Percentiles rank a stretch among this genome's conserved stretches.
phyloP scores from a whole-genome alignment of 2,329 filamentous ascomycete species.

The Xylariaceae sp. region DNA sequence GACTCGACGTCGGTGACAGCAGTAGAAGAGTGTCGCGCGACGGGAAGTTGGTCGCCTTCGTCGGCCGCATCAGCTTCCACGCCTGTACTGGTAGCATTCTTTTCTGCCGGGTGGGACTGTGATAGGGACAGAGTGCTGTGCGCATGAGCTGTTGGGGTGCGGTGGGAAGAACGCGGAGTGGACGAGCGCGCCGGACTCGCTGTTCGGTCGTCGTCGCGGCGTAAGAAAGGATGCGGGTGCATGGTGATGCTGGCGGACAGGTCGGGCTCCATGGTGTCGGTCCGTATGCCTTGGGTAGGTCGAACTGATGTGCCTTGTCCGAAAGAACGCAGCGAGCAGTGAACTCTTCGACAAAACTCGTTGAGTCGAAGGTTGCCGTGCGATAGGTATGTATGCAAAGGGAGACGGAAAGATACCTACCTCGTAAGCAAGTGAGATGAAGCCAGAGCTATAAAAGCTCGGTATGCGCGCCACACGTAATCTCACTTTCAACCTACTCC shows the following conservation, averaged over 20 bases:
- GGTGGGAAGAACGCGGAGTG: slow-evolving; percentile 16
- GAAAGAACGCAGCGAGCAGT: too few species aligned
- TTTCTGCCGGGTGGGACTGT: background rate
- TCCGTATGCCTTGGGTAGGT: too few species aligned
- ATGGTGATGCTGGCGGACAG: slow-evolving; percentile 37
- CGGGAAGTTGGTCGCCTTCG: slow-evolving; percentile 29
- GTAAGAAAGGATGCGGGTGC: slow-evolving; percentile 40
- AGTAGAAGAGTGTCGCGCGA: slow-evolving; percentile 37
- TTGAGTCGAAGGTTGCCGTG: too few species aligned
- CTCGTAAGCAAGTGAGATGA: too few species aligned
- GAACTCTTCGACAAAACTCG: too few species aligned
- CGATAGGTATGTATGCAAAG: too few species aligned
- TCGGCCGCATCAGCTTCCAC: slow-evolving; percentile 32
- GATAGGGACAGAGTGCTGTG: background rate
- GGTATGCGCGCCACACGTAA: too few species aligned
- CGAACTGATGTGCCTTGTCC: too few species aligned
- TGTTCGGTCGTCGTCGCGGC: slow-evolving; percentile 20
- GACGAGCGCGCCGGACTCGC: slow-evolving; percentile 17
- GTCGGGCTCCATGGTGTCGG: slow-evolving; percentile 39
- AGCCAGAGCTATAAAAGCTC: too few species aligned
- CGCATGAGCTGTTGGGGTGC: slow-evolving; percentile 15
- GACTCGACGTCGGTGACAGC: slow-evolving; percentile 41
- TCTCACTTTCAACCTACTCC: too few species aligned
- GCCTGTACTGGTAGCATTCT: slow-evolving; percentile 39
- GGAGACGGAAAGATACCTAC: too few species aligned